Evolutionary conservation across 2,329 filamentous ascomycete genomes (phyloP), one percentile per base, ranked within the genome.

Genomic region (Calonectria pteridis): DNA sequence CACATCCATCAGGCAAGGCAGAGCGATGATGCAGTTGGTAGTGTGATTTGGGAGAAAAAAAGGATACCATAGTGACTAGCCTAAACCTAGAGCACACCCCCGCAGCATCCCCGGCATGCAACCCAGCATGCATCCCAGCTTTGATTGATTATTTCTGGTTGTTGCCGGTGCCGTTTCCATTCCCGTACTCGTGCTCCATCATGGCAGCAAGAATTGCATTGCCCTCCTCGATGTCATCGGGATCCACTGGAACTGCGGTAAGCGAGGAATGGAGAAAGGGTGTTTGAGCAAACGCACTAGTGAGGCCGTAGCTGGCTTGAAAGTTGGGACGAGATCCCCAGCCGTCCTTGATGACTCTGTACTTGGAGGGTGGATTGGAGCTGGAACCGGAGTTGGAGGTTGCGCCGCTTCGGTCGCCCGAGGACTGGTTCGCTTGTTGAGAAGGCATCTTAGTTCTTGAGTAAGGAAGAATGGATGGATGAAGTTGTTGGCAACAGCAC

Each of bases 321-420:
- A 74, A 70, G 9, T 33, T n/a, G 18, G 31, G 37, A 11, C 65
- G 72, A 35, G 63, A 69, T 16, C 65, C 68, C 66, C 72, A 72
- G 43, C 28, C 16, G 31, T 75, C 65, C 29, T 70, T 74, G 46
- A 67, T 14, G 23, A 67, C 23, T 31, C 49, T 55, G 49, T 65
- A 67, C 23, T 58, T 65, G 7, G 53, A 53, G 11, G 62, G 65
- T 1, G 51, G 46, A 0, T 65, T 62, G 23, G 35, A 40, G 14
- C 20, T 6, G 18, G 28, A 51, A 14, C 65, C 64, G 10, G 33
- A 55, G 20, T 13, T n/a, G 11, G 64, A 37, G 31, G 31, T 26
- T 16, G 29, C 26, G 26, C 40, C 23, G 26, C 33, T 33, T 16
- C 26, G 23, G 33, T 18, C 28, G n/a, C 23, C 23, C 33, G 55